Evolutionary conservation across 768 basidiomycete species (phyloP).

Genomic region (Podaxis sp.): DNA sequence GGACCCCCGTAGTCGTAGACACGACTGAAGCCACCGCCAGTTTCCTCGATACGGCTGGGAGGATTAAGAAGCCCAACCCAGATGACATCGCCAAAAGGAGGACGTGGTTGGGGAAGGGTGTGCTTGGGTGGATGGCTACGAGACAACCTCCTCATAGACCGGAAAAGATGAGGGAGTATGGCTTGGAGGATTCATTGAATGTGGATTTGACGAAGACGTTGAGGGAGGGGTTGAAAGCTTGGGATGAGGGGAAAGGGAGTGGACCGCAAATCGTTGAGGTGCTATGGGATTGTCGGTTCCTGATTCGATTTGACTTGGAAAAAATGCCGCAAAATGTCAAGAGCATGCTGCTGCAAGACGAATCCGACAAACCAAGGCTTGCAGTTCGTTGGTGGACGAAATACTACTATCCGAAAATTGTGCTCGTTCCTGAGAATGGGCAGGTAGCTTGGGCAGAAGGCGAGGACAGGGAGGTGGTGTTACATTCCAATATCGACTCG

Average conservation of each 20-base stretch:
- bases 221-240: slow-evolving; percentile 14
- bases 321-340: slow-evolving; percentile 39
- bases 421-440: neutral
- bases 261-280: slow-evolving; percentile 30
- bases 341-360: neutral
- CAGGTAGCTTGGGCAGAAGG: neutral
- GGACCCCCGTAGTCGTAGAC: slow-evolving; percentile 49
- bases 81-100: slow-evolving; percentile 9
- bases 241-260: slow-evolving; percentile 16
- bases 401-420: slow-evolving; percentile 10
- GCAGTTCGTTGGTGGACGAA: slow-evolving; percentile 7
- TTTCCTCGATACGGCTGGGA: neutral
- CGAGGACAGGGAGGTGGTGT: neutral
- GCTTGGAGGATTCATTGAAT: slow-evolving; percentile 14
- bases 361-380: neutral
- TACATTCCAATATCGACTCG: slow-evolving; percentile 6
- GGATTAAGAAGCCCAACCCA: slow-evolving; percentile 10
- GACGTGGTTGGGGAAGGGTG: slow-evolving; percentile 6
- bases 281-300: slow-evolving; percentile 68
- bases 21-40: neutral
- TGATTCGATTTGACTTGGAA: slow-evolving; percentile 43
- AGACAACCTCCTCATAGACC: slow-evolving; percentile 46
- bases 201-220: slow-evolving; percentile 16
- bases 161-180: slow-evolving; percentile 25
- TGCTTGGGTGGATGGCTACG: slow-evolving; percentile 59